Base-by-base conservation (phyloP, 257 asterid species). In the Coffea eugenioides region DNA sequence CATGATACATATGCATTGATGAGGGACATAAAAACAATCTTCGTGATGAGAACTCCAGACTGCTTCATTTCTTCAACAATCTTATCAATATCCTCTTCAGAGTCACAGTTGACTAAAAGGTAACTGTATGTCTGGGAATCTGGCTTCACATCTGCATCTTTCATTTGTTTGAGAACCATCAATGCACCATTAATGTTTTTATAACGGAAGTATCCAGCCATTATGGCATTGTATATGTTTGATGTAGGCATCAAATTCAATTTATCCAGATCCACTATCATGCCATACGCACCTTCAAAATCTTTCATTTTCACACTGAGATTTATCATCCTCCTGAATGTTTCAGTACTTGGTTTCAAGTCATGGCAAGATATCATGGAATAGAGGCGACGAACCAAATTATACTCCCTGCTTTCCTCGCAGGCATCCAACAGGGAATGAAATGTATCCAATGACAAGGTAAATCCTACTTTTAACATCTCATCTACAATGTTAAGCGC, bases 181-280 rank as follows among this genome's bases (percentile, higher is more conserved):
- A 75, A 78, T 71, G 90, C 99, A 80, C 91, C 84, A 13, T 8
- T n/a, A 61, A 82, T 45, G 81, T 92, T 87, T 82, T 94, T 94
- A 97, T 92, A 97, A 25, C 95, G 97, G 75, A 94, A 88, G 90
- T 87, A 91, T 78, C 98, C 97, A 51, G 90, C 87, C 90, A 92
- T 87, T 86, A 96, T 82, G 77, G 83, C 73, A 71, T 96, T 96
- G 89, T 85, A 96, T 86, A 96, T 89, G 87, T 75, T 43, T 46
- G 87, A 27, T 57, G 97, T 88, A 77, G 98, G 97, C 77, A 8
- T 77, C 84, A 92, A 39, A 65, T 83, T 81, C 83, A 85, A 81
- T 41, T 79, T 83, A 79, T 78, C 80, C 79, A 91, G 81, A 83
- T 96, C 98, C 49, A 57, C 61, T 77, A 96, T 85, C 88, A 96